Evolutionary conservation across 352 stramenopile species (phyloP).

Genomic region (Phytophthora aleatoria): DNA sequence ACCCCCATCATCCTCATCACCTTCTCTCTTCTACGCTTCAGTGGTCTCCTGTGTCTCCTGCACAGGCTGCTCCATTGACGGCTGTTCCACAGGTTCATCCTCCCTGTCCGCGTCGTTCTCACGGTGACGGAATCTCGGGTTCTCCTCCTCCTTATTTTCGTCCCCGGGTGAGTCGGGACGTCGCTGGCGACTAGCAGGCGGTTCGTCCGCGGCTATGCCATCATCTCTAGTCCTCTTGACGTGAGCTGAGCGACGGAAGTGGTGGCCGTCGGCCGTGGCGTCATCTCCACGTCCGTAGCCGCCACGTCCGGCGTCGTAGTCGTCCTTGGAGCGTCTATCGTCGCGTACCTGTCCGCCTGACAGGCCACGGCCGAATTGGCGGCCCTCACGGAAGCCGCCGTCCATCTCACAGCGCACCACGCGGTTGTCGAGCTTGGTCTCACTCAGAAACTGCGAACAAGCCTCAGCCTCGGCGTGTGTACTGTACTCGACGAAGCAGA

Average conservation of each 20-base stretch:
- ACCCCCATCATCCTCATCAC: neutral
- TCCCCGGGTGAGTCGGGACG: slow-evolving; percentile 21
- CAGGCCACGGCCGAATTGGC: slow-evolving; percentile 83
- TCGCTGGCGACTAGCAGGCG: slow-evolving; percentile 29
- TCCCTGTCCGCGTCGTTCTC: slow-evolving; percentile 32
- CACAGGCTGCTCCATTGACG: slow-evolving; percentile 4
- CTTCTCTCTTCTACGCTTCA: slow-evolving; percentile 5
- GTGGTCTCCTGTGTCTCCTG: slow-evolving; percentile 20
- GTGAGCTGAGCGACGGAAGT: slow-evolving; percentile 70
- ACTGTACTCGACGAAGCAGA: slow-evolving; percentile 97
- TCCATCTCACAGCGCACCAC: slow-evolving; percentile 91
- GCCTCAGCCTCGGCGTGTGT: slow-evolving; percentile 73
- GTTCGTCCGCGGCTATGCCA: slow-evolving; percentile 49
- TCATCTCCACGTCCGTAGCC: slow-evolving; percentile 77
- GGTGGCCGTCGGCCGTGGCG: slow-evolving; percentile 54
- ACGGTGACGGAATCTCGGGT: slow-evolving; percentile 32
- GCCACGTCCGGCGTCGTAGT: slow-evolving; percentile 82
- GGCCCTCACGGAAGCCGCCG: slow-evolving; percentile 83
- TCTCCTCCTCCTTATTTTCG: slow-evolving; percentile 36
- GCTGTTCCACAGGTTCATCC: slow-evolving; percentile 19
- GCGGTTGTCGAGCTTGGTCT: slow-evolving; percentile 89
- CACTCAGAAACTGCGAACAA: slow-evolving; percentile 83
- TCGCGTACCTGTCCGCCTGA: slow-evolving; percentile 87
- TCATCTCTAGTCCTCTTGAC: slow-evolving; percentile 67
- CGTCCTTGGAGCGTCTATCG: slow-evolving; percentile 83